These are phyloP conservation scores for Fusarium sp. DNA, from an alignment of 2,329 filamentous ascomycete species.

Conservation along the genomic window DNA sequence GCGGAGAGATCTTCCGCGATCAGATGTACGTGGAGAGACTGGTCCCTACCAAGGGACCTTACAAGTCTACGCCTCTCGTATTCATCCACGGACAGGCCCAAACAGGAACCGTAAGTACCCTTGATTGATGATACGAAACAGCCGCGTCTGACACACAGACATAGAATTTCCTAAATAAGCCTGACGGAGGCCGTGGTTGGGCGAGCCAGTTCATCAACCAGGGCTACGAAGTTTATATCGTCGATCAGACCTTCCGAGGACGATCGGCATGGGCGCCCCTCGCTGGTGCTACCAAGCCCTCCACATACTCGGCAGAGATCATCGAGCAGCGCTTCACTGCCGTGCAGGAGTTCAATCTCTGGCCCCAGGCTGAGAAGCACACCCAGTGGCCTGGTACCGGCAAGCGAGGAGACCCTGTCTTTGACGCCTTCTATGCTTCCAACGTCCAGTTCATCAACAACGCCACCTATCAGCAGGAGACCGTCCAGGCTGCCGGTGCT, in stretches of 20 bases:
- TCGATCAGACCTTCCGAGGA: conserved; percentile 38
- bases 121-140: no score
- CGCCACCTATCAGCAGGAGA: conserved; percentile 32
- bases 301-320: conserved; percentile 27
- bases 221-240: conserved; percentile 38
- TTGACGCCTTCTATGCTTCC: conserved; percentile 39
- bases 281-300: conserved; percentile 27
- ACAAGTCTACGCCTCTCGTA: conserved; percentile 23
- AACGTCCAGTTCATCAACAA: conserved; percentile 39
- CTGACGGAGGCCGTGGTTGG: conserved; percentile 37
- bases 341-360: conserved; percentile 23
- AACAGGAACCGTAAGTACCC: conserved; percentile 29
- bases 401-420: conserved; percentile 27
- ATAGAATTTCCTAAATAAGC: conserved; percentile 40
- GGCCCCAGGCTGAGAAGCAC: conserved; percentile 34
- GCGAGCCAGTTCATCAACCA: conserved; percentile 35
- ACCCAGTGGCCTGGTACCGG: conserved; percentile 39
- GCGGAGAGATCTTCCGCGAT: conserved; percentile 35
- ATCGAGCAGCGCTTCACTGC: conserved; percentile 38
- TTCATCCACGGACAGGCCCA: conserved; percentile 38
- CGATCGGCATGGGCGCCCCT: conserved; percentile 34
- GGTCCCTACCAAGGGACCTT: conserved; percentile 11
- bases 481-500: conserved; percentile 46
- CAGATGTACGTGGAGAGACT: conserved; percentile 41
- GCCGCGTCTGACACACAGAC: neutral